Conservation (phyloP, 148 eudicot genomes). For the Pouteria glomerata region DNA sequence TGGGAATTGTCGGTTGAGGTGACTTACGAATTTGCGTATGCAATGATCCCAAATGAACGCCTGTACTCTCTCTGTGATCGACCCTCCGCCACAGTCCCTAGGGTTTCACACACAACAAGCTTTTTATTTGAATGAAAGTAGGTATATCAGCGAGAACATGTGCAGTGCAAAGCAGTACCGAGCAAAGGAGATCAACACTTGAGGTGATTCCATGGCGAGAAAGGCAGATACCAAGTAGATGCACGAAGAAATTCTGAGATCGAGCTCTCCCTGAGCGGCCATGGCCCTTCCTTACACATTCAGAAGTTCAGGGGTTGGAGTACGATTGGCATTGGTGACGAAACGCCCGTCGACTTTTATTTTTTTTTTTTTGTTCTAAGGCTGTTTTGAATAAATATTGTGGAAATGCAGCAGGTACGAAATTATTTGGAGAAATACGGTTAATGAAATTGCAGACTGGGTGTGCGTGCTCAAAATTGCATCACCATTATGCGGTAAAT, state of each 20-base stretch:
- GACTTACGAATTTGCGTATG: slow-evolving; percentile 47
- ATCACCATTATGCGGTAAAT: no score
- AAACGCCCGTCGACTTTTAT: no score
- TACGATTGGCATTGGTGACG: no score
- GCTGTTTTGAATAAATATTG: no score
- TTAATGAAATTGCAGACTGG: no score
- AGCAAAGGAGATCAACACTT: slow-evolving; percentile 49
- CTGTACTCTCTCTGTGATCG: slow-evolving; percentile 59
- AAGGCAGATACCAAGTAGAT: slow-evolving; percentile 62
- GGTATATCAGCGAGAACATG: no score
- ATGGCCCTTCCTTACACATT: neutral
- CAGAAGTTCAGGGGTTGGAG: neutral
- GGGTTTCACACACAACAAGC: neutral
- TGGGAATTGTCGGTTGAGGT: neutral
- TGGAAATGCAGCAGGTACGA: no score
- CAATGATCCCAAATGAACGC: slow-evolving; percentile 69
- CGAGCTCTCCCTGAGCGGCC: slow-evolving; percentile 22
- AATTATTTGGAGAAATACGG: no score
- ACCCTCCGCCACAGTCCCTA: slow-evolving; percentile 72
- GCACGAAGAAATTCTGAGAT: slow-evolving; percentile 11
- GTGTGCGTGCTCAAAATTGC: no score
- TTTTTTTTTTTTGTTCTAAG: no score
- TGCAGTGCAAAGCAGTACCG: slow-evolving; percentile 27
- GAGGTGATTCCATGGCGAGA: slow-evolving; percentile 78
- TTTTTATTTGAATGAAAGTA: no score